Evolutionary conservation across 148 eudicot genomes (phyloP), one percentile per base, ranked within the genome.

Genomic region (Chenopodium suecicum): DNA sequence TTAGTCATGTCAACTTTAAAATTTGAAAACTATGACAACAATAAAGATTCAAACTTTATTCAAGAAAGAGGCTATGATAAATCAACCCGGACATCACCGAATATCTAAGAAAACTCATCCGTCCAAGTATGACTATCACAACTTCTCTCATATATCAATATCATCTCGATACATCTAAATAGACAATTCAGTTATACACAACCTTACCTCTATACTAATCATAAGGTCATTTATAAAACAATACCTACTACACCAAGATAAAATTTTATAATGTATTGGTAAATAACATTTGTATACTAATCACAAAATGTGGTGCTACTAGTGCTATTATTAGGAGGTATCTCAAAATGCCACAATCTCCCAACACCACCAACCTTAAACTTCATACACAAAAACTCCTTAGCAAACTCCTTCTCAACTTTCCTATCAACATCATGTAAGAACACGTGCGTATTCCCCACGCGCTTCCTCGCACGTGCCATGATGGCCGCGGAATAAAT

Each of bases 311-410:
- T 13, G 7, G 41, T 25, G 66, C 73, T 60, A 34, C 73, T 50
- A 47, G 12, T 44, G 7, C 23, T 66, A 69, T n/a, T 68, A 12
- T 76, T 80, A 1, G 85, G 82, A 46, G 88, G 89, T 50, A 89
- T 87, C 62, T 81, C 88, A 82, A 89, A 89, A n/a, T 89, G 91
- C 89, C 91, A 87, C 54, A 89, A 73, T 11, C 89, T 85, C 1
- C 91, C 91, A 12, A 71, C 84, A 13, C 73, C 83, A 2, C 80
- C 88, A 37, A 87, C 89, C 79, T 75, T 74, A 75, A 82, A n/a
- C 79, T 85, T 87, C 69, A 48, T 46, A 48, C 91, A 89, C 84
- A 89, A 67, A 68, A 89, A 89, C 88, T 89, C 91, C 77, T 70
- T 78, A 0, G 91, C 88, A 52, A 50, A 89, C 1, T 7, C 25